Percentiles rank a stretch among this genome's conserved stretches.
These are phyloP conservation scores for Sporobolomyces pararoseus DNA, from an alignment of 768 basidiomycete genomes.

Conservation along the genomic window DNA sequence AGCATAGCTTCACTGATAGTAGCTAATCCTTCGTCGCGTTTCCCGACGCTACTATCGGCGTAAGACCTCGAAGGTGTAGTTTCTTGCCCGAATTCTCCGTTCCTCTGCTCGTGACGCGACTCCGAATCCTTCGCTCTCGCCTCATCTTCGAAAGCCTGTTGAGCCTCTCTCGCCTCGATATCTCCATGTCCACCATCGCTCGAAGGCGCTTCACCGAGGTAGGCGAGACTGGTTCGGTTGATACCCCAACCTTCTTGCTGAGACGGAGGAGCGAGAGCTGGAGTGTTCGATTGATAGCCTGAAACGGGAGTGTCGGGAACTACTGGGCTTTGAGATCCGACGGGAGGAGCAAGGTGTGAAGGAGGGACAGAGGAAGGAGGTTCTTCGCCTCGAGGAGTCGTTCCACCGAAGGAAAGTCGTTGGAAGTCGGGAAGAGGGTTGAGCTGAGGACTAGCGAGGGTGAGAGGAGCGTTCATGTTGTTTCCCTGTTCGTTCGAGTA, in stretches of 20 bases:
- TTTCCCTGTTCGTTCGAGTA: not conserved
- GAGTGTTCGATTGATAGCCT: conserved; percentile 11
- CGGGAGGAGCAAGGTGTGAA: not conserved
- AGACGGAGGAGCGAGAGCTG: conserved; percentile 13
- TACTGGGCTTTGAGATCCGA: not conserved
- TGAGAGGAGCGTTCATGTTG: not conserved
- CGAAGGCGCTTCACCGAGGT: conserved; percentile 37
- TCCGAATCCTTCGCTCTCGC: conserved; percentile 10
- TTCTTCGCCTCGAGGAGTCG: not conserved
- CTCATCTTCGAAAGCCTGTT: conserved; percentile 18
- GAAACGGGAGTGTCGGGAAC: not conserved
- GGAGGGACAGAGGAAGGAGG: not conserved
- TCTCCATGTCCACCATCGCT: conserved; percentile 6
- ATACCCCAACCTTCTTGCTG: not conserved
- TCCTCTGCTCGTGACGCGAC: not conserved
- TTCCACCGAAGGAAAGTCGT: conserved; percentile 20
- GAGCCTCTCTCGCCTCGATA: conserved; percentile 2
- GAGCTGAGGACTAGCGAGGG: conserved; percentile 28
- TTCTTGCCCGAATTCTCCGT: not conserved
- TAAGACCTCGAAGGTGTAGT: not conserved
- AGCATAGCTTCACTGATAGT: conserved; percentile 7
- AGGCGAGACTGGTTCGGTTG: conserved; percentile 35
- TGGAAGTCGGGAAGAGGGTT: conserved; percentile 34
- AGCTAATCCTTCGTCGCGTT: not conserved
- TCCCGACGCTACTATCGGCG: not conserved